phyloP scores from a whole-genome alignment of 306 rosid genomes.

The Vigna nakashimae region DNA sequence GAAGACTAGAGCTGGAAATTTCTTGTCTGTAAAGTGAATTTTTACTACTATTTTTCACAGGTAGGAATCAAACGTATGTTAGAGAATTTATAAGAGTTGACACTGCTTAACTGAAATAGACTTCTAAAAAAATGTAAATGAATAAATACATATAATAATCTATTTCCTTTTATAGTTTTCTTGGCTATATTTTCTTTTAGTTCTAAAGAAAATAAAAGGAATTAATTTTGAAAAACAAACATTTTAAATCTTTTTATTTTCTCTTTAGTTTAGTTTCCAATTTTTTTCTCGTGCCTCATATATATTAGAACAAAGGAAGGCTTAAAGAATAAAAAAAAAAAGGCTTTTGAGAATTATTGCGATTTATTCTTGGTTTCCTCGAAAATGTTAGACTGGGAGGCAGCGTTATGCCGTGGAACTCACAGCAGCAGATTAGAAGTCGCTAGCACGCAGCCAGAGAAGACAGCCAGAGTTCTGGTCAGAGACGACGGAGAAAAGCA shows the following conservation, averaged over 20 bases:
- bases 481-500: neutral
- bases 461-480: constrained; percentile 38
- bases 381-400: neutral
- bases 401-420: constrained; percentile 12
- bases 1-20: no score
- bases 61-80: no score
- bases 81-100: no score
- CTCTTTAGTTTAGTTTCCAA: neutral
- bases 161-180: no score
- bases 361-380: neutral
- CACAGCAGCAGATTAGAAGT: constrained; percentile 6
- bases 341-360: neutral
- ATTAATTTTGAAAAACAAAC: neutral
- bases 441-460: constrained; percentile 42
- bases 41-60: no score
- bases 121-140: neutral
- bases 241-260: neutral
- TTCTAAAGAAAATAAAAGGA: neutral
- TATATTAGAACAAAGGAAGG: neutral
- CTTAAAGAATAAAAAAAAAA: neutral
- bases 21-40: no score
- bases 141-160: neutral
- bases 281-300: neutral
- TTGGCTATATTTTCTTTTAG: neutral
- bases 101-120: no score